Evolutionary conservation across 345 rosid species (phyloP).

Genomic region (Eucalyptus marginata): DNA sequence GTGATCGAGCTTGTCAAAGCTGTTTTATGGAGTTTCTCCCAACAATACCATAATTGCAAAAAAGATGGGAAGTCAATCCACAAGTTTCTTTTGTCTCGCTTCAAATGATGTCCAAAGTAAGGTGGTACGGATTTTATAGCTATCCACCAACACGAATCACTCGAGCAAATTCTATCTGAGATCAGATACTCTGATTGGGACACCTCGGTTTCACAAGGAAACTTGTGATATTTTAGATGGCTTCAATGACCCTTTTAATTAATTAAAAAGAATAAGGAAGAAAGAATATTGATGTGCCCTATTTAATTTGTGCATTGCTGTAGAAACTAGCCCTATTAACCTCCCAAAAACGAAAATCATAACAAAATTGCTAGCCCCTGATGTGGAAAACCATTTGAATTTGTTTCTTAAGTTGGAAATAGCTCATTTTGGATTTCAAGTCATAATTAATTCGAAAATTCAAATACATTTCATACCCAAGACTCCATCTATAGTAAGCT

Average conservation of each 20-base stretch:
- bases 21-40: neutral
- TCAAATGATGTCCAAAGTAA: neutral
- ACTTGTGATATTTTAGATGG: neutral
- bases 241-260: neutral
- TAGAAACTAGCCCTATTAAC: neutral
- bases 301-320: neutral
- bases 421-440: neutral
- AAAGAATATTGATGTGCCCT: neutral
- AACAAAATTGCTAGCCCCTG: neutral
- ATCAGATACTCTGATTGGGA: fast-evolving
- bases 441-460: no score
- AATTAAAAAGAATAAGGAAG: neutral
- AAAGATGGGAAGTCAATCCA: neutral
- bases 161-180: no score
- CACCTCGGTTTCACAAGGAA: no score
- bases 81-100: neutral
- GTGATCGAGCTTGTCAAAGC: neutral
- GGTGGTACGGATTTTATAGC: neutral
- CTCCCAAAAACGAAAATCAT: neutral
- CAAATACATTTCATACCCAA: fast-evolving
- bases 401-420: neutral
- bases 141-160: no score
- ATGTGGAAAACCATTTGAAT: neutral
- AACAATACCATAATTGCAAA: neutral
- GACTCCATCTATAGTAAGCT: fast-evolving